Base-by-base conservation (phyloP, 1,284 basidiomycete genomes). In the Irpex rosettiformis region DNA sequence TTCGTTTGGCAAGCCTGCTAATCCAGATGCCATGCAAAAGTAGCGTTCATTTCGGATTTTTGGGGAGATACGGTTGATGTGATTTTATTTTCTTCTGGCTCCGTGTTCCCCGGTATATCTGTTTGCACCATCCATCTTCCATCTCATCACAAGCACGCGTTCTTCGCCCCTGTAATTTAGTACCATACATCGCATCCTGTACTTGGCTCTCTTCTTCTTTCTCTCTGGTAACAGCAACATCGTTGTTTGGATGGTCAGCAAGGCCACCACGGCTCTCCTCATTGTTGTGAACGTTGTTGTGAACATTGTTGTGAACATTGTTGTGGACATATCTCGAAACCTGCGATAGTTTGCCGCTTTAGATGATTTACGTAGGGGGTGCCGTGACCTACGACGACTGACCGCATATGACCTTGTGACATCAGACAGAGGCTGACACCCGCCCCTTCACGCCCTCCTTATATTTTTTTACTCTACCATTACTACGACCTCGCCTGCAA, bases 1-100 rank as follows among this genome's bases (percentile, higher is more conserved):
- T 63, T 67, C 70, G 33, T 77, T 77, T 58, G 62, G 66, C 21
- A 55, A 65, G 61, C 16, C 33, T 10, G 52, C 33, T 40, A 48
- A 49, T 28, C 42, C 56, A 37, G 27, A 51, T 49, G 53, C 55
- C 28, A 55, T 25, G 56, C 49, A 61, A 63, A 60, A 59, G 56
- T 61, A 59, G 42, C 45, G 45, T 47, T 13, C 21, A 47, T n/a
- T 21, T n/a, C 45, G 45, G 16, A 21, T 47, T 47, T 21, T 25
- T 21, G 45, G 45, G 45, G 21, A 8, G 7, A 10, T 21, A 21
- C 18, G 18, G 11, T 47, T 21, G 45, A 47, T 25, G 16, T 47
- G 45, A 47, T 47, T 25, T 25, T 47, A 10, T 25, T 21, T 21
- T 13, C 11, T 25, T 21, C 21, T 47, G 18, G 24, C 45, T 21